Conservation (phyloP, 495 filamentous ascomycete species). For the Aspergillus bridgeri region DNA sequence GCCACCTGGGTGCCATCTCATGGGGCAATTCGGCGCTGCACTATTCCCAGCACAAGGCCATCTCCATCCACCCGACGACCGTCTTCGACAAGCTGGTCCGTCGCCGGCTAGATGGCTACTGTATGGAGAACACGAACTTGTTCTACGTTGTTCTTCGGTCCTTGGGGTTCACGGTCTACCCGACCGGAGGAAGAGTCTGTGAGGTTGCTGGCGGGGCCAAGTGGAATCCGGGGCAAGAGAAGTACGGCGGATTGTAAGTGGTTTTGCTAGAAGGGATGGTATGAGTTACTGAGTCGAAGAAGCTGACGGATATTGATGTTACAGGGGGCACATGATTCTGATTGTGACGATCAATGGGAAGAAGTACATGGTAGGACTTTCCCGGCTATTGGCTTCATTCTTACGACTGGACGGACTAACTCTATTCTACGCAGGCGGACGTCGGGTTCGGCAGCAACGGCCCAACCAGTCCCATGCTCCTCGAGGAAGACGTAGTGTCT, state of each 20-base stretch:
- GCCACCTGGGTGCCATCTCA: conserved; percentile 59
- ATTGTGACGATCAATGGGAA: conserved; percentile 55
- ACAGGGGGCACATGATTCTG: conserved; percentile 60
- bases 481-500: conserved; percentile 41
- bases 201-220: conserved; percentile 19
- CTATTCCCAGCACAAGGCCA: conserved; percentile 52
- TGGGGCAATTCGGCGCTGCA: conserved; percentile 64
- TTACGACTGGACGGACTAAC: neutral
- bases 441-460: conserved; percentile 67
- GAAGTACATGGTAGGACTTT: conserved; percentile 45
- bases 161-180: conserved; percentile 57
- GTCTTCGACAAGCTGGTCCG: conserved; percentile 65
- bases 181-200: conserved; percentile 39
- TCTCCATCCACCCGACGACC: conserved; percentile 55
- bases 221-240: conserved; percentile 17
- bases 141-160: conserved; percentile 59
- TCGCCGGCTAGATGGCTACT: conserved; percentile 68
- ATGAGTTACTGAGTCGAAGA: too few relatives aligned
- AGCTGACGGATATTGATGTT: too few relatives aligned
- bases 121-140: conserved; percentile 70
- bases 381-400: neutral
- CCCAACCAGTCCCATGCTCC: conserved; percentile 50
- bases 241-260: conserved; percentile 28
- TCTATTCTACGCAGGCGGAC: conserved; percentile 48
- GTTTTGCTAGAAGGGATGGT: too few relatives aligned